Base-by-base conservation (phyloP, 1,284 basidiomycete species). In the Rhizoctonia solani region DNA sequence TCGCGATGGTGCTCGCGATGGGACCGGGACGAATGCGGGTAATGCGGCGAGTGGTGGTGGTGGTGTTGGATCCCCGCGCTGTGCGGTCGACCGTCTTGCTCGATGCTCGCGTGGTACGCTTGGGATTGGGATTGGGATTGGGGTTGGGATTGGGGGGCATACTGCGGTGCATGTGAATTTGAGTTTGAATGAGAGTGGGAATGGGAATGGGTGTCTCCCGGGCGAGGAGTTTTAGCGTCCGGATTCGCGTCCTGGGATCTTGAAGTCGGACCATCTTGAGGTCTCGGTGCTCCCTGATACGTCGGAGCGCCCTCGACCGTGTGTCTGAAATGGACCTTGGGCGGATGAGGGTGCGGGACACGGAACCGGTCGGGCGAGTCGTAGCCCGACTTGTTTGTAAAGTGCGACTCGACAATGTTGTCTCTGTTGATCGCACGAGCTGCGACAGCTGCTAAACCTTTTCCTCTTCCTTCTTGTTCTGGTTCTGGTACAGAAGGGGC, bases 321-420 rank as follows among this genome's bases (percentile, higher is more conserved):
- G 75, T 85, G 85, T 54, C 81, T 80, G 19, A 85, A 79, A 3
- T 81, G 83, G 14, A 83, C 69, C 44, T 78, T 75, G 1, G 84
- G 85, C 4, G 87, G 85, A 69, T 83, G 85, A 32, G 85, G 83
- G 52, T 82, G 79, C 1, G 83, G 83, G n/a, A 82, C 83, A n/a
- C 82, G 85, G 75, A 87, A 94, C 44, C 92, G 84, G 74, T 85
- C 85, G 0, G 92, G 92, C 5, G 89, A 87, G 72, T 90, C 85
- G 29, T 93, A 84, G 39, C 92, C 88, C 50, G 56, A 59, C 56
- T 49, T 59, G 56, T 49, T 56, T 56, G 14, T 69, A 56, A 30
- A 61, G 42, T 65, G 54, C 30, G 39, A 66, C n/a, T 54, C 54
- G 58, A 47, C 19, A 67, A 69, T 29, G 54, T 44, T 23, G 23